Evolutionary conservation across 352 stramenopile genomes (phyloP).

Genomic region (Phytophthora pistaciae): DNA sequence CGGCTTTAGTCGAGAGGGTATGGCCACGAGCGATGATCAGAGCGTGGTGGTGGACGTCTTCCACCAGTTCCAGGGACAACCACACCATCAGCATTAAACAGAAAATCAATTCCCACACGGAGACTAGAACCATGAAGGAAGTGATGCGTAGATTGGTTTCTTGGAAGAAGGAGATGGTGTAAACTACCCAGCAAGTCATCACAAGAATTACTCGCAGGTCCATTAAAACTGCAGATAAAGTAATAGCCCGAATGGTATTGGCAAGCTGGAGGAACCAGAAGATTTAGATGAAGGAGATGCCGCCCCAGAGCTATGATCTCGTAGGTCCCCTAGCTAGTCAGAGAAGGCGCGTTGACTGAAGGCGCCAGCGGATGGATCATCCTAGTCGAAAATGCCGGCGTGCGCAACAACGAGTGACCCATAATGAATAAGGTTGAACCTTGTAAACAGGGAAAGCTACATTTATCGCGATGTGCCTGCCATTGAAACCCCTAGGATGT

Average conservation of each 20-base stretch:
- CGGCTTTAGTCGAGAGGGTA: neutral
- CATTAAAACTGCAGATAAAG: neutral
- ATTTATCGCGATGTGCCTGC: no score
- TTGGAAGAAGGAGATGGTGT: neutral
- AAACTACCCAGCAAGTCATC: neutral
- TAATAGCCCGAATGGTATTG: neutral
- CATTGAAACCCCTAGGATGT: no score
- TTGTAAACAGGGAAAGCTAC: neutral
- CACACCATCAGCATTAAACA: neutral
- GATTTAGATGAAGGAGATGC: neutral
- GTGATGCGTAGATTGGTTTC: neutral
- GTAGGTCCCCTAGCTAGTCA: neutral
- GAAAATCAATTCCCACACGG: neutral
- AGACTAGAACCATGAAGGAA: constrained; percentile 1
- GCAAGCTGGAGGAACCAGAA: neutral
- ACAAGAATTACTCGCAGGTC: neutral
- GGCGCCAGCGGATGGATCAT: neutral
- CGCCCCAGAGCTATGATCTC: neutral
- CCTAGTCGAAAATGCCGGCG: neutral
- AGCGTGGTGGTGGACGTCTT: neutral
- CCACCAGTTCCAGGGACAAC: neutral
- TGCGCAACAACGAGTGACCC: neutral
- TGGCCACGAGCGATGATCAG: neutral
- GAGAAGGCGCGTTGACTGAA: neutral
- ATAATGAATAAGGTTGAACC: neutral